phyloP scores from a whole-genome alignment of 2,329 filamentous ascomycete species.

The Orbilia quercus region DNA sequence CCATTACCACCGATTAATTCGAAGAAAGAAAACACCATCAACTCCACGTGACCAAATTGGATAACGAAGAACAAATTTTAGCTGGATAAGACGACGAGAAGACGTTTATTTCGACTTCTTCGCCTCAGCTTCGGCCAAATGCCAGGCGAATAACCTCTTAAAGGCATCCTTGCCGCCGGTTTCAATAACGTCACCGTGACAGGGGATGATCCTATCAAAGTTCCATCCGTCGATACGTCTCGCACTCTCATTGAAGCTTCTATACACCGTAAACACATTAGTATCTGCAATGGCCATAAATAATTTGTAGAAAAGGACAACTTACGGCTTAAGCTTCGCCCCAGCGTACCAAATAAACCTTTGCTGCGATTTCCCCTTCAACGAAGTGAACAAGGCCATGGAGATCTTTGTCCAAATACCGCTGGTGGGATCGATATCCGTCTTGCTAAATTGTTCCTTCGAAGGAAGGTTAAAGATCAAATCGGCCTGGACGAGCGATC shows the following conservation, averaged over 20 bases:
- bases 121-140: constrained; percentile 43
- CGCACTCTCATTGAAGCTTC: constrained; percentile 76
- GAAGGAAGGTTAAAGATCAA: constrained; percentile 91
- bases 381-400: constrained; percentile 69
- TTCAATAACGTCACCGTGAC: constrained; percentile 91
- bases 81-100: neutral
- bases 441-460: constrained; percentile 80
- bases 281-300: constrained; percentile 4
- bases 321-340: constrained; percentile 68
- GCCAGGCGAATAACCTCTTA: constrained; percentile 72
- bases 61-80: neutral
- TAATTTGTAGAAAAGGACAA: neutral
- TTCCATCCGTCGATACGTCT: constrained; percentile 80
- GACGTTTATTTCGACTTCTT: constrained; percentile 23
- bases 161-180: constrained; percentile 79
- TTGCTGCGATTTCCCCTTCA: constrained; percentile 77
- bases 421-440: constrained; percentile 68
- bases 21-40: constrained; percentile 1
- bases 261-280: constrained; percentile 10
- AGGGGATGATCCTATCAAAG: constrained; percentile 86
- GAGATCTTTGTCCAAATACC: constrained; percentile 72
- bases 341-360: constrained; percentile 82
- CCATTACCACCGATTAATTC: neutral
- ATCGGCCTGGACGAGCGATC: constrained; percentile 87
- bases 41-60: neutral